Percentiles rank a stretch among this genome's conserved stretches.
Conservation (phyloP, 1,284 basidiomycete genomes). For the Cryptococcus sp. region DNA sequence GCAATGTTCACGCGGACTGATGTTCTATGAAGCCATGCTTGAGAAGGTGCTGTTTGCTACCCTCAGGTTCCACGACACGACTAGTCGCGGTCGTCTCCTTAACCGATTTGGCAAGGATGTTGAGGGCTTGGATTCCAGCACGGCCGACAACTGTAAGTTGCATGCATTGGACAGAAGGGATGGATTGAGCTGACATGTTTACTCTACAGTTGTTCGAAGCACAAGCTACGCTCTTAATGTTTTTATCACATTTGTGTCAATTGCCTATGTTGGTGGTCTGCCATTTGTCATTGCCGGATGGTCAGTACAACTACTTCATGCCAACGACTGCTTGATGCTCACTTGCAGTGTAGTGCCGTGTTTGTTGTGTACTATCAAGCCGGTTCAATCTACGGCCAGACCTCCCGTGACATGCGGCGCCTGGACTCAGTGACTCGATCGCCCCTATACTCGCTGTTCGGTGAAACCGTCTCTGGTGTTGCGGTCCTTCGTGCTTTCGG, state of each 20-base stretch:
- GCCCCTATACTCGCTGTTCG: conserved; percentile 87
- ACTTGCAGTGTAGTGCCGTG: conserved; percentile 52
- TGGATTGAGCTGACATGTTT: not conserved
- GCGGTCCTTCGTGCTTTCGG: conserved; percentile 85
- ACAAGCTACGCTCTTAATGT: conserved; percentile 55
- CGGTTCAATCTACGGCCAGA: conserved; percentile 74
- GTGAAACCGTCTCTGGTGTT: conserved; percentile 79
- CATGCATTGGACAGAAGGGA: not conserved
- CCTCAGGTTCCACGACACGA: conserved; percentile 90
- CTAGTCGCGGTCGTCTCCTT: conserved; percentile 76
- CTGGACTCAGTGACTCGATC: conserved; percentile 85
- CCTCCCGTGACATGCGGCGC: conserved; percentile 82
- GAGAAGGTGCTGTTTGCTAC: conserved; percentile 84
- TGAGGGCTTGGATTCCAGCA: conserved; percentile 80
- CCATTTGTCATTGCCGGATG: conserved; percentile 63
- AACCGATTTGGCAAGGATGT: conserved; percentile 94
- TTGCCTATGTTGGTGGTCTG: conserved; percentile 73
- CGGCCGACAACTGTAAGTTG: conserved; percentile 76
- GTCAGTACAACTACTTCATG: conserved; percentile 15
- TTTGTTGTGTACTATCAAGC: conserved; percentile 55
- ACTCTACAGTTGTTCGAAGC: conserved; percentile 52
- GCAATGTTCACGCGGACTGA: conserved; percentile 10
- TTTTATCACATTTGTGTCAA: conserved; percentile 53
- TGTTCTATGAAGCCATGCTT: conserved; percentile 59
- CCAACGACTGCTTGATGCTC: not conserved